A percentile compares a stretch with the other conserved stretches of the same genome.
Conservation (phyloP, 1,139 yeast species). For the Magnusiomyces magnusii region DNA sequence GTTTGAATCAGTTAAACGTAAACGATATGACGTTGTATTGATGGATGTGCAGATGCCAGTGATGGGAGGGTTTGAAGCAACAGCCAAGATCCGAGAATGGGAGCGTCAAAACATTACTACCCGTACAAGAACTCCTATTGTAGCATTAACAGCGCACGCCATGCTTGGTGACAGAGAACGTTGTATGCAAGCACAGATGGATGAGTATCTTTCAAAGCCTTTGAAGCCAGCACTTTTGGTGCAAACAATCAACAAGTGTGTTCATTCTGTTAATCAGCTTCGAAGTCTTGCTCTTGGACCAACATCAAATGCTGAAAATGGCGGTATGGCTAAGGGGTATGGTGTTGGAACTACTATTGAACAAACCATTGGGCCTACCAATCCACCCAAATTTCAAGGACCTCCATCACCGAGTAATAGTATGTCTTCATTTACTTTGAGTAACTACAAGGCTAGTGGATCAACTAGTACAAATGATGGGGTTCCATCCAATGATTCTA, state of each 20-base stretch:
- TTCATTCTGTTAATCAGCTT: conserved; percentile 43
- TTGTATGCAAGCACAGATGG: conserved; percentile 85
- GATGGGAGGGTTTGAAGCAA: conserved; percentile 92
- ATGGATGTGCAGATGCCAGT: conserved; percentile 97
- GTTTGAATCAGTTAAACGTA: conserved; percentile 60
- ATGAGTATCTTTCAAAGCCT: conserved; percentile 81
- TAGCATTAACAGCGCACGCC: conserved; percentile 86
- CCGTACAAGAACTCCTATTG: conserved; percentile 72
- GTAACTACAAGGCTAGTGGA: neutral
- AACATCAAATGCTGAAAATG: conserved; percentile 18
- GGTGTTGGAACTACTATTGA: conserved; percentile 16
- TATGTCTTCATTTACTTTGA: neutral
- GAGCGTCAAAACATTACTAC: conserved; percentile 74
- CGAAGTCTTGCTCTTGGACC: conserved; percentile 36
- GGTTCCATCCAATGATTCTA: no score
- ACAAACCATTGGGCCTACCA: conserved; percentile 14
- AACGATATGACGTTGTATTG: conserved; percentile 68
- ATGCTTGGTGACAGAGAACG: conserved; percentile 86
- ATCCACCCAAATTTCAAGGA: neutral
- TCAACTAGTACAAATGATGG: neutral
- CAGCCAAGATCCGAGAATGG: conserved; percentile 80
- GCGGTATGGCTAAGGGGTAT: conserved; percentile 16
- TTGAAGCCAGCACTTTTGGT: conserved; percentile 72
- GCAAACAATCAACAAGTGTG: conserved; percentile 79
- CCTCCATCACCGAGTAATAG: neutral